A percentile compares a stretch with the other conserved stretches of the same genome.
These are phyloP conservation scores for Phytophthora parvispora DNA, from an alignment of 352 stramenopile species.

Conservation along the genomic window DNA sequence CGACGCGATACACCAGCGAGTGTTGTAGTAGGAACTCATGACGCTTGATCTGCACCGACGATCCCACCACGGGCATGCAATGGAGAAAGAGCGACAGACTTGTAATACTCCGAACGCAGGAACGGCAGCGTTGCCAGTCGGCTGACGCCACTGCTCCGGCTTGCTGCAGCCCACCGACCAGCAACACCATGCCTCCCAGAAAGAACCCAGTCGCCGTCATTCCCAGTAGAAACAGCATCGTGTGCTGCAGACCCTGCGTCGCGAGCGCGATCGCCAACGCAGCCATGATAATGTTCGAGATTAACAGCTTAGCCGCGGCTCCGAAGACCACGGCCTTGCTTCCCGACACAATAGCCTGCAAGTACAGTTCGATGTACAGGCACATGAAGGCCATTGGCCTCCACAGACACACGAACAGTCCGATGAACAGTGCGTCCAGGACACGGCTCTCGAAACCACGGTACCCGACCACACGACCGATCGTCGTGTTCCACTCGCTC, in stretches of 20 bases:
- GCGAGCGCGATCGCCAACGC: conserved; percentile 52
- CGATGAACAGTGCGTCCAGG: conserved; percentile 77
- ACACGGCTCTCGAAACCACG: conserved; percentile 73
- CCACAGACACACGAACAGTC: conserved; percentile 77
- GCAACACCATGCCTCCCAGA: conserved; percentile 64
- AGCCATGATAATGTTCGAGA: conserved; percentile 65
- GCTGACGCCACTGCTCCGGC: conserved; percentile 51
- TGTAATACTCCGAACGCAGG: conserved; percentile 81
- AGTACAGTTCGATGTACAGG: conserved; percentile 84
- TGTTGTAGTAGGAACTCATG: conserved; percentile 81
- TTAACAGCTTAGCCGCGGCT: conserved; percentile 72
- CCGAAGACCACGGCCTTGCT: conserved; percentile 78
- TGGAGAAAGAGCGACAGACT: conserved; percentile 86
- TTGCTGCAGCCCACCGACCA: conserved; percentile 72
- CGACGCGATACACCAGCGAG: conserved; percentile 81
- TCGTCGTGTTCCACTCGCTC: conserved; percentile 65
- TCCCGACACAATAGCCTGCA: conserved; percentile 72
- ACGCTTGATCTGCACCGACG: conserved; percentile 75
- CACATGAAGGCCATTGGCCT: conserved; percentile 84
- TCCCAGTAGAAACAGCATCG: conserved; percentile 67
- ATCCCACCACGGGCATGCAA: conserved; percentile 70
- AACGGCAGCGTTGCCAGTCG: conserved; percentile 79
- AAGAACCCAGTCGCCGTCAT: conserved; percentile 57
- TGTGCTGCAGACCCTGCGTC: conserved; percentile 62
- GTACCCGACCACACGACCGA: conserved; percentile 80